These are phyloP conservation scores for Euphrasia arctica DNA, from an alignment of 305 asterid species.

Conservation along the genomic window DNA sequence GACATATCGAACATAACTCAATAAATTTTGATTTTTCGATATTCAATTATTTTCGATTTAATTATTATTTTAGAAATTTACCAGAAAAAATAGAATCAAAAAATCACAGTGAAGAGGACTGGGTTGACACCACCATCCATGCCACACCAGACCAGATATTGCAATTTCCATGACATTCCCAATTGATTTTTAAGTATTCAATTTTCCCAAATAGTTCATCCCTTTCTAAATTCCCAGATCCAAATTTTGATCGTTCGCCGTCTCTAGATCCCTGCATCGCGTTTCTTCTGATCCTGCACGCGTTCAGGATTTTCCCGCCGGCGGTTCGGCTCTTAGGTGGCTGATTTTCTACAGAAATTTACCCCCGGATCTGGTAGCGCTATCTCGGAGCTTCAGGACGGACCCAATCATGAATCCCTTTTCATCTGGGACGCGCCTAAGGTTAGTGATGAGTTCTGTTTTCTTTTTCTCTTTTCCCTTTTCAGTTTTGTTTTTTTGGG, in stretches of 20 bases:
- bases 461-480: background rate
- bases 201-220: slow-evolving; percentile 22
- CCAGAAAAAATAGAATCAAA: no score
- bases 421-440: slow-evolving; percentile 88
- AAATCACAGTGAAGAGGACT: no score
- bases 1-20: no score
- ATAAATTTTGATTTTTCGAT: no score
- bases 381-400: slow-evolving; percentile 55
- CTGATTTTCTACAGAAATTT: slow-evolving; percentile 11
- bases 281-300: slow-evolving; percentile 26
- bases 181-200: slow-evolving; percentile 2
- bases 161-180: slow-evolving; percentile 13
- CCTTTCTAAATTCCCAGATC: slow-evolving; percentile 33
- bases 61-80: no score
- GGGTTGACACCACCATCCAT: no score
- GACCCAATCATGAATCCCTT: slow-evolving; percentile 93
- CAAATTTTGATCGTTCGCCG: slow-evolving; percentile 22
- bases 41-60: no score
- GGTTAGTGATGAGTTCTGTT: slow-evolving; percentile 39
- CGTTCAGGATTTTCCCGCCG: slow-evolving; percentile 20
- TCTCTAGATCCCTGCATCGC: slow-evolving; percentile 36
- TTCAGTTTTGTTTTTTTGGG: background rate
- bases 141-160: no score
- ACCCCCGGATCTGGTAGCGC: slow-evolving; percentile 76
- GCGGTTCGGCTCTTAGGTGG: slow-evolving; percentile 38